Evolutionary conservation across 768 basidiomycete species (phyloP).

Genomic region (Pisolithus marmoratus): DNA sequence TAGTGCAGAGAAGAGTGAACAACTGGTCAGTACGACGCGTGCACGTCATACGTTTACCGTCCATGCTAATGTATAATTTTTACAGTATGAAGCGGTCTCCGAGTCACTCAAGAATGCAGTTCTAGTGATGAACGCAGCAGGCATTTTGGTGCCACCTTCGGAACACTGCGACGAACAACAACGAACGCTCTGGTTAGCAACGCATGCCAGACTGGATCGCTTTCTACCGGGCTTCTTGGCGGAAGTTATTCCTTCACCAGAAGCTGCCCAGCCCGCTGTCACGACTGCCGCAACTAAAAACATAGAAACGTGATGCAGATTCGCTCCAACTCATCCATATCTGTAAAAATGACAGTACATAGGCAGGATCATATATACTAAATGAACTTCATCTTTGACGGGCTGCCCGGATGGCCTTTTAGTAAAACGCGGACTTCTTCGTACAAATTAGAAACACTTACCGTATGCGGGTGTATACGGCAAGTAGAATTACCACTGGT

Average conservation of each 20-base stretch:
- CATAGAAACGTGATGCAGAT: background rate
- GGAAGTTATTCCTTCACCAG: slow-evolving; percentile 52
- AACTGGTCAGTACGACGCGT: slow-evolving; percentile 53
- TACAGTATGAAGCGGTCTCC: slow-evolving; percentile 87
- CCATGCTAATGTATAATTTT: slow-evolving; percentile 2
- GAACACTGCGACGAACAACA: slow-evolving; percentile 54
- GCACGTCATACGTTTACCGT: background rate
- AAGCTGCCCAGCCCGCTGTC: background rate
- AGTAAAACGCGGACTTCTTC: background rate
- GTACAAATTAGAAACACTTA: slow-evolving; percentile 21
- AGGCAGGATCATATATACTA: slow-evolving; percentile 8
- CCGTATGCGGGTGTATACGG: slow-evolving; percentile 48
- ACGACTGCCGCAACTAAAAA: slow-evolving; percentile 3
- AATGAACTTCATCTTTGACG: slow-evolving; percentile 62
- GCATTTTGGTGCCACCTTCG: slow-evolving; percentile 63
- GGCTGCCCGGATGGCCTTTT: slow-evolving; percentile 29
- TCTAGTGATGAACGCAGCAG: slow-evolving; percentile 90
- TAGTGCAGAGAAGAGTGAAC: slow-evolving; percentile 78
- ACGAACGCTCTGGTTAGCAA: slow-evolving; percentile 76
- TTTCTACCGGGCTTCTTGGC: slow-evolving; percentile 88
- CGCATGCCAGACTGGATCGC: slow-evolving; percentile 80
- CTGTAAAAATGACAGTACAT: too few relatives aligned
- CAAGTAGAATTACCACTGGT: slow-evolving; percentile 41
- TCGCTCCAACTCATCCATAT: background rate
- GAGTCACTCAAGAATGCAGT: slow-evolving; percentile 97